Base-by-base conservation (phyloP, 257 asterid species). In the Eustoma russellianum region DNA sequence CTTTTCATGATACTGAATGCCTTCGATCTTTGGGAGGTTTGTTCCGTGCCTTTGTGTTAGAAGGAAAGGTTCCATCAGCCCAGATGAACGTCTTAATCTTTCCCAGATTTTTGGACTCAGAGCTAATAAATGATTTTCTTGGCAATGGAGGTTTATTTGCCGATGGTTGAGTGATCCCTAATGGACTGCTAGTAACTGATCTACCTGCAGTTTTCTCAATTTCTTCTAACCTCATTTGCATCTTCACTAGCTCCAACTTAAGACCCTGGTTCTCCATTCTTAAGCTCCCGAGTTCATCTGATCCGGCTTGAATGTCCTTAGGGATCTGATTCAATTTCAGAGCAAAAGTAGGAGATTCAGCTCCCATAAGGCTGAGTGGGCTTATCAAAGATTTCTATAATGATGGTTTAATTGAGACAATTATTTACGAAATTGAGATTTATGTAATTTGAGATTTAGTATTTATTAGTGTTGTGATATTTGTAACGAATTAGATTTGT, bases 181-280 rank as follows among this genome's bases (percentile, higher is more conserved):
- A 7, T 2, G 84, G 90, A 40, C 83, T 84, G 43, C 68, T 33
- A 6, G 56, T 19, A 5, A 66, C 18, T 38, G 67, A 51, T 56
- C 64, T 77, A 45, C 70, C 74, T 9, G 74, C 49, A 2, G 55
- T 46, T 50, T 48, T 75, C 48, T 82, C 91, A 7, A 80, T 46
- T 57, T 88, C 97, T 33, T 68, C 70, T 74, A 88, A 24, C 41
- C 67, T 68, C 67, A 70, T 70, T 54, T 67, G 82, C 80, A 77
- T 44, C 62, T 80, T 77, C 61, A 77, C 59, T 1, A 88, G 65
- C 79, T 85, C 95, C 46, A 78, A 58, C 55, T 85, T 82, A 41
- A 88, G 77, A 48, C 77, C 97, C 64, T 77, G 83, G 47, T 88
- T 88, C 65, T 88, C 97, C 56, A 54, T 68, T 43, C 67, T 52